Conservation (phyloP, 2,329 filamentous ascomycete species). For the Cordyceps farinosa region DNA sequence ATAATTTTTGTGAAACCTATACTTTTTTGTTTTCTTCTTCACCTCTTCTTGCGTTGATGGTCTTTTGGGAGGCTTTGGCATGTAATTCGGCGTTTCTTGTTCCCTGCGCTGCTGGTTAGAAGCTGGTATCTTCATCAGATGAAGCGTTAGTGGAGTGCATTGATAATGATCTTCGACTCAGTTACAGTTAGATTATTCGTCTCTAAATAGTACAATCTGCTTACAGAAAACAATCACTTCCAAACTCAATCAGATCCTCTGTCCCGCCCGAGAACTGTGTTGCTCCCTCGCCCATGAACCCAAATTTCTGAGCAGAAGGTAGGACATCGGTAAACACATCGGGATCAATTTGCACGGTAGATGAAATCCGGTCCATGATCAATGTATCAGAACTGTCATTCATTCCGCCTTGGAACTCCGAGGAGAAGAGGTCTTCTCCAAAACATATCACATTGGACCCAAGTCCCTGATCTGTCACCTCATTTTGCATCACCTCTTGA, state of each 20-base stretch:
- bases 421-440: background rate
- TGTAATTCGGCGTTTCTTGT: constrained; percentile 2
- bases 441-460: constrained; percentile 3
- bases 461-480: background rate
- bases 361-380: too few species aligned
- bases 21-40: background rate
- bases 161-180: background rate
- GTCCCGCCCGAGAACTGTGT: background rate
- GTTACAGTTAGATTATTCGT: background rate
- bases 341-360: background rate
- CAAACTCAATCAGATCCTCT: background rate
- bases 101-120: background rate
- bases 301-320: background rate
- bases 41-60: background rate
- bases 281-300: background rate
- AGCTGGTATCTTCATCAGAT: constrained; percentile 9
- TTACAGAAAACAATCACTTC: background rate
- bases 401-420: background rate
- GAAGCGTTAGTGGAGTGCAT: background rate
- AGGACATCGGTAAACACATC: background rate
- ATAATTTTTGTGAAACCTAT: background rate
- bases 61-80: background rate
- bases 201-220: background rate
- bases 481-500: background rate
- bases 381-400: background rate